These are phyloP conservation scores for Vaucheria bursata DNA, from an alignment of 352 stramenopile genomes.

Conservation along the genomic window DNA sequence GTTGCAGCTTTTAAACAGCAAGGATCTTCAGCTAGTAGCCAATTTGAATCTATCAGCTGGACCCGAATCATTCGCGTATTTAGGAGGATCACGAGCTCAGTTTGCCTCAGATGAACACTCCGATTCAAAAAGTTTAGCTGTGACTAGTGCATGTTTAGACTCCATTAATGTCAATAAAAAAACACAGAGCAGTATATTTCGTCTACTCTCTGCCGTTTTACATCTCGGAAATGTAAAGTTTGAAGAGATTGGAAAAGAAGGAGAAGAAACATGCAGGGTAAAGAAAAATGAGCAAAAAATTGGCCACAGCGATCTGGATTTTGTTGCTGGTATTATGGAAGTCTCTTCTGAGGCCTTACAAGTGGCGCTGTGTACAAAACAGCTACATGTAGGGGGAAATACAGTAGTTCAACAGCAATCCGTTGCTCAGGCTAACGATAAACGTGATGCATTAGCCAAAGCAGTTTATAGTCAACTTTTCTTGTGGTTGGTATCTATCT, in stretches of 20 bases:
- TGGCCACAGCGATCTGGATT: conserved; percentile 54
- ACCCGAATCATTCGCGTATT: neutral
- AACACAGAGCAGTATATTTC: conserved; percentile 29
- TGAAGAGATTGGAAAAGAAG: conserved; percentile 50
- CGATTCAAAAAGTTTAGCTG: neutral
- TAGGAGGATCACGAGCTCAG: neutral
- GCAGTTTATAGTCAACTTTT: conserved; percentile 76
- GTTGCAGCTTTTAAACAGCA: too few relatives aligned
- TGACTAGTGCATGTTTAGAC: conserved; percentile 36
- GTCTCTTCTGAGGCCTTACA: conserved; percentile 59
- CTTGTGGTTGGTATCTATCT: conserved; percentile 72
- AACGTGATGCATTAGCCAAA: conserved; percentile 85
- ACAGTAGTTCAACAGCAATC: conserved; percentile 40
- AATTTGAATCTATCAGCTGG: too few relatives aligned
- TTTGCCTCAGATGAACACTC: neutral
- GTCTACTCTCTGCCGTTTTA: conserved; percentile 84
- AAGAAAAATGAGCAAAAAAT: conserved; percentile 47
- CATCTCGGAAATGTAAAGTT: conserved; percentile 95
- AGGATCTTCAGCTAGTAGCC: too few relatives aligned
- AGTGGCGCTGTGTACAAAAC: conserved; percentile 39
- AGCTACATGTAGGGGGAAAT: conserved; percentile 26
- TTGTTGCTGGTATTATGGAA: conserved; percentile 59
- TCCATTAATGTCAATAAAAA: conserved; percentile 26
- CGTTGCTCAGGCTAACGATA: conserved; percentile 71
- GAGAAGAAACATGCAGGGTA: conserved; percentile 20